Percentiles rank a stretch among this genome's conserved stretches.
phyloP scores from a whole-genome alignment of 2,329 filamentous ascomycete genomes.

The Coniella lustricola region DNA sequence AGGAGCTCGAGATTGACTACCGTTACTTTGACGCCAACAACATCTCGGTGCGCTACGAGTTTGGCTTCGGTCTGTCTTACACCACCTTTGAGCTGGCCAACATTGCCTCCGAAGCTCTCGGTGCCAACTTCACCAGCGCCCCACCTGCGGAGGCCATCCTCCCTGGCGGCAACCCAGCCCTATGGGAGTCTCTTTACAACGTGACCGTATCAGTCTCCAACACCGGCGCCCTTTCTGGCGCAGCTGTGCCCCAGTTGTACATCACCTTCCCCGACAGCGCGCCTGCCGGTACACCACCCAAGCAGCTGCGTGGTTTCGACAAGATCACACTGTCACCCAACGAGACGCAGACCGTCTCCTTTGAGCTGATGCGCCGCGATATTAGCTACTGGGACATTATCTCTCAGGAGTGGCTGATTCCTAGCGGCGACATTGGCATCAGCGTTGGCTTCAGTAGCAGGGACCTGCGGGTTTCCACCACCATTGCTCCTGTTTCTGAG shows the following conservation, averaged over 20 bases:
- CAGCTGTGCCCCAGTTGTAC: slow-evolving; percentile 53
- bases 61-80: slow-evolving; percentile 56
- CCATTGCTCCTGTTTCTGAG: slow-evolving; percentile 8
- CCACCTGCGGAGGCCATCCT: slow-evolving; percentile 35
- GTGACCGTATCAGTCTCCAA: slow-evolving; percentile 45
- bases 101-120: slow-evolving; percentile 36
- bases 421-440: slow-evolving; percentile 25
- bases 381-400: slow-evolving; percentile 41
- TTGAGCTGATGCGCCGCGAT: slow-evolving; percentile 40
- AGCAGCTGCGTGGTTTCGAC: slow-evolving; percentile 44
- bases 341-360: slow-evolving; percentile 32
- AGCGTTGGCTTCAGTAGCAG: slow-evolving; percentile 26
- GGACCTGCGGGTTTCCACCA: slow-evolving; percentile 10
- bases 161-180: slow-evolving; percentile 46
- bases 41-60: slow-evolving; percentile 56
- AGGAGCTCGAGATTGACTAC: slow-evolving; percentile 63
- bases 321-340: slow-evolving; percentile 39
- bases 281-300: slow-evolving; percentile 38
- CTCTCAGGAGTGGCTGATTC: slow-evolving; percentile 35
- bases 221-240: slow-evolving; percentile 41
- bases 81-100: slow-evolving; percentile 48
- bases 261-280: slow-evolving; percentile 40
- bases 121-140: slow-evolving; percentile 36
- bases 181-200: slow-evolving; percentile 47
- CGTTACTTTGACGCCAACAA: slow-evolving; percentile 55